Evolutionary conservation across 495 filamentous ascomycete genomes (phyloP).

Genomic region (Hamigera avellanea): DNA sequence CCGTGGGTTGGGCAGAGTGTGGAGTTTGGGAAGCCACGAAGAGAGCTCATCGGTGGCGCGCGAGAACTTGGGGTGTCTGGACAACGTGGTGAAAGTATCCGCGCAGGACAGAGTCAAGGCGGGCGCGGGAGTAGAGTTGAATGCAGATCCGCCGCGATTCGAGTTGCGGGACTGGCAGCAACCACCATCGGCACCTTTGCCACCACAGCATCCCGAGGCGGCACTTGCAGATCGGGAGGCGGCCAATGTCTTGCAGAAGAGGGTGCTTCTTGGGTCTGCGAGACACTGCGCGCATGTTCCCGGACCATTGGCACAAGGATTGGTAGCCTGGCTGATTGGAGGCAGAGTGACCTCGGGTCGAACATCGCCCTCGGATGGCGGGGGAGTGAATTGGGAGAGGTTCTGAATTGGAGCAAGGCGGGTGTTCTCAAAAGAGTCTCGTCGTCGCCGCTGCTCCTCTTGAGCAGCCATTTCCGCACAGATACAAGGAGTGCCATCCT

Average conservation of each 20-base stretch:
- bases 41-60: conserved; percentile 64
- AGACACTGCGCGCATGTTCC: conserved; percentile 74
- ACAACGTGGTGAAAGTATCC: conserved; percentile 72
- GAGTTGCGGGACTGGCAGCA: conserved; percentile 33
- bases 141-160: conserved; percentile 1
- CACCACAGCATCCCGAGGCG: conserved; percentile 40
- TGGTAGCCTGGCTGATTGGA: conserved; percentile 31
- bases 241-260: conserved; percentile 79
- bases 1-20: conserved; percentile 40
- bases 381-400: conserved; percentile 52
- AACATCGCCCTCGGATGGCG: conserved; percentile 56
- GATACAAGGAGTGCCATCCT: conserved; percentile 72
- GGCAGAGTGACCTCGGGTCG: conserved; percentile 31
- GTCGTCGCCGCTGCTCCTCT: conserved; percentile 23
- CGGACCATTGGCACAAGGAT: conserved; percentile 56
- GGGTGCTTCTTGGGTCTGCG: conserved; percentile 62
- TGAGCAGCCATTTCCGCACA: conserved; percentile 62
- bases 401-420: conserved; percentile 37
- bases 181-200: conserved; percentile 36
- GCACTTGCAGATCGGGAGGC: conserved; percentile 43
- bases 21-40: conserved; percentile 63
- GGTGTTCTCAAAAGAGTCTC: conserved; percentile 27
- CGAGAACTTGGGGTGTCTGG: conserved; percentile 68
- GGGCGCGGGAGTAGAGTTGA: conserved; percentile 1
- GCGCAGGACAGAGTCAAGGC: conserved; percentile 49